A percentile compares a stretch with the other conserved stretches of the same genome.
Evolutionary conservation across 768 basidiomycete species (phyloP).

Genomic region (Tricholomella constricta): DNA sequence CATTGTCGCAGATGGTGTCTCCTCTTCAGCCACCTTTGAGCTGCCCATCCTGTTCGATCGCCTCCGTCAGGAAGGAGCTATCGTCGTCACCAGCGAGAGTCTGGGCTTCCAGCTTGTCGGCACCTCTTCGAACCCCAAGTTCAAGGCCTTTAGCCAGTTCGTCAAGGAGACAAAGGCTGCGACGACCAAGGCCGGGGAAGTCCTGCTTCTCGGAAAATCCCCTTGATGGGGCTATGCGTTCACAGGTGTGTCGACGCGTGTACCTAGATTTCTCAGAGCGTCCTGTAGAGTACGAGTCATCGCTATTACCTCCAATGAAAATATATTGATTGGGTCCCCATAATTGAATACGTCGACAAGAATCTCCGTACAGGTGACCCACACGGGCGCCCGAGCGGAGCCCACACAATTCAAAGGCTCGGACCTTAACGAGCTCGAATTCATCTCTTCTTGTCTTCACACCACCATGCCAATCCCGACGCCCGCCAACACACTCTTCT

Average conservation of each 20-base stretch:
- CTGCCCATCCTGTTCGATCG: conserved; percentile 71
- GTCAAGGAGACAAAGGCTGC: conserved; percentile 78
- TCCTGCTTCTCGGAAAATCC: conserved; percentile 15
- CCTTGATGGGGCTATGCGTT: not conserved
- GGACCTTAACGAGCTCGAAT: not conserved
- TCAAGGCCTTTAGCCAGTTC: conserved; percentile 70
- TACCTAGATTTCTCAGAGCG: not conserved
- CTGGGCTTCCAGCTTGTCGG: conserved; percentile 73
- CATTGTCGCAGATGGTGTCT: conserved; percentile 83
- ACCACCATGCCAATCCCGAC: conserved; percentile 21
- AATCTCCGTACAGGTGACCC: not conserved
- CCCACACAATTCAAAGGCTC: not conserved
- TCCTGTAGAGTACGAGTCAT: not conserved
- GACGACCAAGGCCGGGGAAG: conserved; percentile 48
- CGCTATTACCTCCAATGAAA: not conserved
- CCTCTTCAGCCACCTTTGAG: conserved; percentile 80
- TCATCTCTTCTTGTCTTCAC: not conserved
- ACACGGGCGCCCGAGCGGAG: conserved; percentile 3
- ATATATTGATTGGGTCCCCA: not conserved
- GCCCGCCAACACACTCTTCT: conserved; percentile 19
- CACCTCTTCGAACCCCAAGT: conserved; percentile 62
- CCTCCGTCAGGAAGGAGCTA: conserved; percentile 72
- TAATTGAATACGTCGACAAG: not conserved
- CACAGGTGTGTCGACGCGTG: not conserved
- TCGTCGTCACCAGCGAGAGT: conserved; percentile 81